phyloP scores from a whole-genome alignment of 2,329 filamentous ascomycete species.

The Fusarium sororula region DNA sequence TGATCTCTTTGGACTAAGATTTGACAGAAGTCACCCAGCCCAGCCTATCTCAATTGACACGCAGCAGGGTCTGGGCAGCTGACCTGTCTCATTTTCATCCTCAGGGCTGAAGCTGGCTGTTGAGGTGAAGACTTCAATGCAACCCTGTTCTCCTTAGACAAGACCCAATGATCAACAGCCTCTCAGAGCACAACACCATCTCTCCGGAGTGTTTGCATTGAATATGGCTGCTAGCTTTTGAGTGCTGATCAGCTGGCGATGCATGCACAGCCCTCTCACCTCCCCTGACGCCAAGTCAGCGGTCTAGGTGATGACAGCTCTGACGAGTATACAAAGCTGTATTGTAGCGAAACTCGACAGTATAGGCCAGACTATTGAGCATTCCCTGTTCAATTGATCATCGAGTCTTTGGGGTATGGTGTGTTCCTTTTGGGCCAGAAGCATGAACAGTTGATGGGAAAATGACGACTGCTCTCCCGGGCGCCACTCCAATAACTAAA shows the following conservation, averaged over 20 bases:
- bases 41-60: slow-evolving; percentile 13
- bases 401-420: slow-evolving; percentile 4
- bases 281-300: slow-evolving; percentile 26
- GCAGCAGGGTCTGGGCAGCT: slow-evolving; percentile 29
- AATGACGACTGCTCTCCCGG: not conserved
- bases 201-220: not conserved
- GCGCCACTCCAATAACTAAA: slow-evolving; percentile 12
- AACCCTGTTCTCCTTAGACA: slow-evolving; percentile 2
- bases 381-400: not conserved
- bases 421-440: not conserved
- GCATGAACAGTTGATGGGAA: not conserved
- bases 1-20: slow-evolving; percentile 1
- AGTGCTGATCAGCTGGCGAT: slow-evolving; percentile 23
- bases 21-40: slow-evolving; percentile 17
- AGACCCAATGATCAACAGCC: slow-evolving; percentile 17
- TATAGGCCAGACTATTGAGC: slow-evolving; percentile 12
- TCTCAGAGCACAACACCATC: slow-evolving; percentile 1
- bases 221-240: slow-evolving; percentile 16
- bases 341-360: not conserved
- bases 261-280: slow-evolving; percentile 25
- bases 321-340: not conserved
- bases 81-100: slow-evolving; percentile 26
- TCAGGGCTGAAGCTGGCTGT: slow-evolving; percentile 26
- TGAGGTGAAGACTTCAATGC: slow-evolving; percentile 12
- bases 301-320: slow-evolving; percentile 1